These are phyloP conservation scores for Penicillium sp. DNA, from an alignment of 2,329 filamentous ascomycete genomes.

Conservation along the genomic window DNA sequence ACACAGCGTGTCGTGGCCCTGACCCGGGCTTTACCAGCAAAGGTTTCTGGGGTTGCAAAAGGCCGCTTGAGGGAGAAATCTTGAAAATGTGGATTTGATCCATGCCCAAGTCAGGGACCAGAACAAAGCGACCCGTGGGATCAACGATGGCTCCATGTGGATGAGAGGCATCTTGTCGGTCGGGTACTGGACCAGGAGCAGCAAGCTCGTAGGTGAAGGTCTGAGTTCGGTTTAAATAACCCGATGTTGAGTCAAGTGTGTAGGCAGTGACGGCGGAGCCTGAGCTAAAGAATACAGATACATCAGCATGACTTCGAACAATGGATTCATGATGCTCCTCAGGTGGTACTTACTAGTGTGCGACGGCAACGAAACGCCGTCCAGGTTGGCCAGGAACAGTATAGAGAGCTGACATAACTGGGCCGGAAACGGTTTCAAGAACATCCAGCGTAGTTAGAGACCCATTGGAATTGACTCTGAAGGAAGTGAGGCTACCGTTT, in stretches of 20 bases:
- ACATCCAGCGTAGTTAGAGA: constrained; percentile 7
- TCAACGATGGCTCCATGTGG: constrained; percentile 52
- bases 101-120: constrained; percentile 56
- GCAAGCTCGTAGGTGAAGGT: constrained; percentile 16
- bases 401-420: constrained; percentile 21
- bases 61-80: constrained; percentile 49
- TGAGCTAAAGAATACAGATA: neutral
- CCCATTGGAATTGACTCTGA: constrained; percentile 16
- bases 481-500: constrained; percentile 23
- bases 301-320: neutral
- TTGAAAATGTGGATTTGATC: constrained; percentile 57
- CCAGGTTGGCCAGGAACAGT: neutral
- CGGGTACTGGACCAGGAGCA: constrained; percentile 44
- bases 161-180: constrained; percentile 57
- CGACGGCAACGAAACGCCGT: constrained; percentile 17
- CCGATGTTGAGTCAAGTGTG: constrained; percentile 5
- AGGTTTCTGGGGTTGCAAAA: constrained; percentile 48
- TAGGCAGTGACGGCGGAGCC: constrained; percentile 17
- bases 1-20: constrained; percentile 56
- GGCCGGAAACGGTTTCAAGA: constrained; percentile 14
- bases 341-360: constrained; percentile 20
- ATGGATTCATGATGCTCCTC: neutral
- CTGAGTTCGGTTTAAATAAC: constrained; percentile 12
- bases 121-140: constrained; percentile 50
- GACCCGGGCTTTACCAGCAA: constrained; percentile 48